These are phyloP conservation scores for Vaccinium corymbosum DNA, from an alignment of 148 eudicot species.

Conservation along the genomic window DNA sequence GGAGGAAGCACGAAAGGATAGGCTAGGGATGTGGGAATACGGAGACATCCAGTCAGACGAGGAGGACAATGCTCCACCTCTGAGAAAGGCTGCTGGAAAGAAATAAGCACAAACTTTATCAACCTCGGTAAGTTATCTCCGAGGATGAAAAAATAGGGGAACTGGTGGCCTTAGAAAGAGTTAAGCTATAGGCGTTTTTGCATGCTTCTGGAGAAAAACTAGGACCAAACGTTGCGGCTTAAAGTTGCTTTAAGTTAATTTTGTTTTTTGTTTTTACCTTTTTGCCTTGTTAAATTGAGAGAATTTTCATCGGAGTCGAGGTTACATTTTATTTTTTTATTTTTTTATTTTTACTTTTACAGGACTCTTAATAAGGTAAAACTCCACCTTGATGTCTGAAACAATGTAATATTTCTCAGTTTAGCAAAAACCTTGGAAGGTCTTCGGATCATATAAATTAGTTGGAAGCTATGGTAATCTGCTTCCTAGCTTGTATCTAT, in stretches of 20 bases:
- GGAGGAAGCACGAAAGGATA: constrained; percentile 56
- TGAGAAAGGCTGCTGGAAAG: constrained; percentile 64
- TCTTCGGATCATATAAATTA: not conserved
- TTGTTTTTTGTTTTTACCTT: not conserved
- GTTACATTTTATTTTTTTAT: constrained; percentile 10
- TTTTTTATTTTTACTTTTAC: not conserved
- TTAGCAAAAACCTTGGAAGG: not conserved
- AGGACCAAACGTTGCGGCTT: not conserved
- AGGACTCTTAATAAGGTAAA: constrained; percentile 12
- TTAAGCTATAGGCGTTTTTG: not conserved
- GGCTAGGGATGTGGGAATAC: constrained; percentile 86
- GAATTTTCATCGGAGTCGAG: constrained; percentile 10
- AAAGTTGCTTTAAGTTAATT: constrained; percentile 8
- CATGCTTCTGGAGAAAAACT: not conserved
- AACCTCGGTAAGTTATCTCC: not conserved
- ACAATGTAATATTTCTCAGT: not conserved
- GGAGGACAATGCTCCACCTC: constrained; percentile 73
- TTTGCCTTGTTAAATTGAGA: constrained; percentile 9
- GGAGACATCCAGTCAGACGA: constrained; percentile 88
- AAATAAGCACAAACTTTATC: constrained; percentile 31
- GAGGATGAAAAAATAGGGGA: not conserved
- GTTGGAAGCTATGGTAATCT: not conserved
- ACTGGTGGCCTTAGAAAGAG: not conserved
- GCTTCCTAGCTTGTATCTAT: not conserved
- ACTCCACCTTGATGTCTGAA: not conserved